Evolutionary conservation across 148 eudicot species (phyloP).

Genomic region (Nepenthes mirabilis): DNA sequence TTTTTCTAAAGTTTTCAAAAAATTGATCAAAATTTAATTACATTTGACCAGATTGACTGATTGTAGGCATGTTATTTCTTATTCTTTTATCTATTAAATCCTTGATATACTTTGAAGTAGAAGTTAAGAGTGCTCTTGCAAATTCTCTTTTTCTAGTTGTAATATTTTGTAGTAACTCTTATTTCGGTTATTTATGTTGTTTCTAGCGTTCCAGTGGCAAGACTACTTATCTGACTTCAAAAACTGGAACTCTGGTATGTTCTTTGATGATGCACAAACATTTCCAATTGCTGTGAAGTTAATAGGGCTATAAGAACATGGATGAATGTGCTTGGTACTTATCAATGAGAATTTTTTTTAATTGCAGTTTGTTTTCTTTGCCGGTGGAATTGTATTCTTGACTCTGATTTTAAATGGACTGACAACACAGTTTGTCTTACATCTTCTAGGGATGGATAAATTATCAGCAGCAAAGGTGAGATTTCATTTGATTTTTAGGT

Average conservation of each 20-base stretch:
- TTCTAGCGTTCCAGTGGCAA: slow-evolving; percentile 74
- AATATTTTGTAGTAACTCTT: neutral
- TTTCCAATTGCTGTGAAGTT: neutral
- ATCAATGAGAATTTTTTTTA: slow-evolving; percentile 8
- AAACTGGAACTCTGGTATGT: slow-evolving; percentile 86
- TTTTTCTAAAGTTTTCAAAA: too few species aligned
- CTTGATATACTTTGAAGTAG: neutral
- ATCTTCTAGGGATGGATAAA: slow-evolving; percentile 49
- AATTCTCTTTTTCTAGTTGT: neutral
- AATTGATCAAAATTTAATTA: too few species aligned
- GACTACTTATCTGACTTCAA: slow-evolving; percentile 34
- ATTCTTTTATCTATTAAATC: too few species aligned
- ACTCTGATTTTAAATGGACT: slow-evolving; percentile 85
- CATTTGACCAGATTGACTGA: neutral
- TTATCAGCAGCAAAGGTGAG: slow-evolving; percentile 68
- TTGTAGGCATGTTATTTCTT: neutral
- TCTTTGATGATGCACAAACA: neutral
- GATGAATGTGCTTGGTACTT: neutral
- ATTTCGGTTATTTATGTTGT: slow-evolving; percentile 4
- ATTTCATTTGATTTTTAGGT: slow-evolving; percentile 5
- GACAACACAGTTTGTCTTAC: slow-evolving; percentile 75
- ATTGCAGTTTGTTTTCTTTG: slow-evolving; percentile 86
- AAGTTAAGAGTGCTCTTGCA: neutral
- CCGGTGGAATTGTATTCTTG: slow-evolving; percentile 89
- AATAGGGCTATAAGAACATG: neutral